Conservation (phyloP, 2,329 filamentous ascomycete genomes). For the Lecanoromycetidae sp. region DNA sequence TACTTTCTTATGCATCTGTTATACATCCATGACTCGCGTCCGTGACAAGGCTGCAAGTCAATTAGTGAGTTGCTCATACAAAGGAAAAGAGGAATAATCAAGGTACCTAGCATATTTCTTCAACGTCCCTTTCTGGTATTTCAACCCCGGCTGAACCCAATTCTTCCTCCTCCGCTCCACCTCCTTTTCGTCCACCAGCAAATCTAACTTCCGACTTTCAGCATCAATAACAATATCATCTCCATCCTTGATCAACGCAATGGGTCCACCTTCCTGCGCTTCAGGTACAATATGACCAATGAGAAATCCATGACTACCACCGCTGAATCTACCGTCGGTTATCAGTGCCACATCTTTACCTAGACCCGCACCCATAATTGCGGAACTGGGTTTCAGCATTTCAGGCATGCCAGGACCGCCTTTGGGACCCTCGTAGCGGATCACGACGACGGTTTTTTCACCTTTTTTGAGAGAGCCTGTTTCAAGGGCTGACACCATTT, state of each 20-base stretch:
- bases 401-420: conserved; percentile 64
- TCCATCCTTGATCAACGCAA: conserved; percentile 68
- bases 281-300: conserved; percentile 60
- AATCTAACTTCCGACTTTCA: conserved; percentile 54
- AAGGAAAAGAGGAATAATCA: not conserved
- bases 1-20: conserved; percentile 27
- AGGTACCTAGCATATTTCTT: conserved; percentile 52
- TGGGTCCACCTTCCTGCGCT: conserved; percentile 73
- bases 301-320: conserved; percentile 41
- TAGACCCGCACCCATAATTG: conserved; percentile 62
- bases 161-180: conserved; percentile 44
- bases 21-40: conserved; percentile 39
- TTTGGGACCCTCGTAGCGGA: conserved; percentile 63
- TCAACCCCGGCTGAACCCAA: conserved; percentile 51
- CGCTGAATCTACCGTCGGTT: conserved; percentile 66
- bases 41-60: conserved; percentile 26
- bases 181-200: conserved; percentile 55
- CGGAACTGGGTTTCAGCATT: conserved; percentile 60
- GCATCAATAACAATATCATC: conserved; percentile 75
- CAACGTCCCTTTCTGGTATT: conserved; percentile 52
- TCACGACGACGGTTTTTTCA: conserved; percentile 65
- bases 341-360: conserved; percentile 59
- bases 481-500: conserved; percentile 57
- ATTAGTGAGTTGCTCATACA: not conserved
- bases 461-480: conserved; percentile 58